These are phyloP conservation scores for Tympanopsis confertula DNA, from an alignment of 2,329 filamentous ascomycete species.

Conservation along the genomic window DNA sequence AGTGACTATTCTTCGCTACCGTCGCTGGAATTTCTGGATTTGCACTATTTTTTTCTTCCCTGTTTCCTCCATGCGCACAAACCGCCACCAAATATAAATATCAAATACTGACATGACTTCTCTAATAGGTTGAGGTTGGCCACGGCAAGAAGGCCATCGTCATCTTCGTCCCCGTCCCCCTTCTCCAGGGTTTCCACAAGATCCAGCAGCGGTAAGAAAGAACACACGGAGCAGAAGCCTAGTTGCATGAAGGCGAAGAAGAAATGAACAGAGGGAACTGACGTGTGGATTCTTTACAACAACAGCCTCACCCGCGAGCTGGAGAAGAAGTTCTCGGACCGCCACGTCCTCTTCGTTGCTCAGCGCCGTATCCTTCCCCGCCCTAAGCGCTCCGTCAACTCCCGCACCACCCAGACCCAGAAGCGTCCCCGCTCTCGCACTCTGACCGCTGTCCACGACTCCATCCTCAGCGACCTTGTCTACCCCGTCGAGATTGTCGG, in stretches of 20 bases:
- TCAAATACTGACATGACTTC: slow-evolving; percentile 62
- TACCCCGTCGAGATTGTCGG: slow-evolving; percentile 99
- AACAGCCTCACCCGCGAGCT: slow-evolving; percentile 94
- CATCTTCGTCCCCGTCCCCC: slow-evolving; percentile 99
- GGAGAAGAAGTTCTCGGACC: slow-evolving; percentile 99
- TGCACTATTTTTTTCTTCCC: too few relatives aligned
- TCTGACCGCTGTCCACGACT: slow-evolving; percentile 96
- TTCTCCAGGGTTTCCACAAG: slow-evolving; percentile 96
- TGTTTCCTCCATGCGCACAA: too few relatives aligned
- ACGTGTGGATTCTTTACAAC: slow-evolving; percentile 4
- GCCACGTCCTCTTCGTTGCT: slow-evolving; percentile 97
- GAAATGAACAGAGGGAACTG: slow-evolving; percentile 5
- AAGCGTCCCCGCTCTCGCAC: slow-evolving; percentile 97
- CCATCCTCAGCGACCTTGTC: slow-evolving; percentile 94
- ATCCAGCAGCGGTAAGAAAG: slow-evolving; percentile 92
- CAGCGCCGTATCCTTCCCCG: slow-evolving; percentile 97
- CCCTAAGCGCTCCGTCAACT: slow-evolving; percentile 95
- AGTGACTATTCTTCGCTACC: too few relatives aligned
- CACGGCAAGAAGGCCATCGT: slow-evolving; percentile 99
- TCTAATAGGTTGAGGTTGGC: slow-evolving; percentile 93
- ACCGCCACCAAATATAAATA: too few relatives aligned
- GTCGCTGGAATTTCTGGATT: too few relatives aligned
- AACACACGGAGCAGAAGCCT: slow-evolving; percentile 3
- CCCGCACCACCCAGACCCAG: slow-evolving; percentile 92
- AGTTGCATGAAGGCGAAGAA: background rate